Evolutionary conservation across 1,284 basidiomycete species (phyloP).

Genomic region (Omphalotus olearius): DNA sequence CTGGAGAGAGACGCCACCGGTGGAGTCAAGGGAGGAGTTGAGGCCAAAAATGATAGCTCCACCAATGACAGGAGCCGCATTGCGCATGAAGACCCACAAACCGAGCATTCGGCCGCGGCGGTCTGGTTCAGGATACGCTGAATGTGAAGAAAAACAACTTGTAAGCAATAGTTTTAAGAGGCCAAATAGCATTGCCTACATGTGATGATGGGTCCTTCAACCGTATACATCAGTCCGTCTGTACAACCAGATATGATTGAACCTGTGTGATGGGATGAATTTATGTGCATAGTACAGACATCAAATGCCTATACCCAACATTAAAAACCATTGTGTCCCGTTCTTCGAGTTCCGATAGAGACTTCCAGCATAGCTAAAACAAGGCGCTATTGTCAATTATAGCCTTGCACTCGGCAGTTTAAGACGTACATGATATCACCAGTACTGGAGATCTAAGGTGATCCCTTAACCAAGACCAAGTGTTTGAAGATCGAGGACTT

Average conservation of each 20-base stretch:
- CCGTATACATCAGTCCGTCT: constrained; percentile 29
- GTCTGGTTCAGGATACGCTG: constrained; percentile 29
- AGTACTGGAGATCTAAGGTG: constrained; percentile 25
- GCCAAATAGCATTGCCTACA: constrained; percentile 14
- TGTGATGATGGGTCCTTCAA: constrained; percentile 31
- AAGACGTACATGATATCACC: constrained; percentile 27
- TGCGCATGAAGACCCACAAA: constrained; percentile 32
- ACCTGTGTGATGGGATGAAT: constrained; percentile 11
- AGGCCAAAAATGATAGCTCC: constrained; percentile 31
- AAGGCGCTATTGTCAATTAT: neutral
- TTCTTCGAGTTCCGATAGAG: constrained; percentile 31
- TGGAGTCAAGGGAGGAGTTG: constrained; percentile 24
- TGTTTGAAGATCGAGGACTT: constrained; percentile 2
- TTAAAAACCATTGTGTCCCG: constrained; percentile 31
- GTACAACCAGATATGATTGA: constrained; percentile 28
- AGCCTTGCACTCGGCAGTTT: neutral
- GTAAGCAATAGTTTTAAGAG: neutral
- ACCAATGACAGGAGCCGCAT: constrained; percentile 28
- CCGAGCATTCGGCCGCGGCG: constrained; percentile 29
- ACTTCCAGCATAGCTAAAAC: constrained; percentile 26
- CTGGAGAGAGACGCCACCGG: constrained; percentile 27
- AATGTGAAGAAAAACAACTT: neutral
- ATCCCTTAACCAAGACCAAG: neutral
- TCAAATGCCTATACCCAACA: constrained; percentile 21
- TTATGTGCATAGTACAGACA: neutral